Conservation (phyloP, 176 grass and related monocot genomes). For the Poa pratensis region DNA sequence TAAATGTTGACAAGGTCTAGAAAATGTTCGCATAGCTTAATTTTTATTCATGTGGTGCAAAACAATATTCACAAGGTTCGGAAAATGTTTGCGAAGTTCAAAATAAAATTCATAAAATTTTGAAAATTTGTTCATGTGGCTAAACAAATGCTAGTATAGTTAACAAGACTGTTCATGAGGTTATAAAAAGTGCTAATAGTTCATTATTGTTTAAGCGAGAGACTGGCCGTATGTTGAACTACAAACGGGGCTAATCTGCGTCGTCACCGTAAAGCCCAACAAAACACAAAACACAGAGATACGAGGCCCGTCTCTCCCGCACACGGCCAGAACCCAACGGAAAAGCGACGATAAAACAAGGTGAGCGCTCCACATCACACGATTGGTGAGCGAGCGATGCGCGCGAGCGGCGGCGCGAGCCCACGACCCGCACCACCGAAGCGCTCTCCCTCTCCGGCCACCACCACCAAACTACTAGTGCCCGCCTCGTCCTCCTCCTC, state of each 20-base stretch:
- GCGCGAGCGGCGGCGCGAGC: constrained; percentile 49
- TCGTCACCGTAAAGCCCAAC: neutral
- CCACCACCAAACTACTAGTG: constrained; percentile 25
- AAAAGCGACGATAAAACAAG: constrained; percentile 16
- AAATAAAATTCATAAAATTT: too few species aligned
- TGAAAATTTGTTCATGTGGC: too few species aligned
- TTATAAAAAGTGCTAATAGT: too few species aligned
- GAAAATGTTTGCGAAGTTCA: too few species aligned
- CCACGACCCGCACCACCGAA: constrained; percentile 33
- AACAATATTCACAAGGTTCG: too few species aligned
- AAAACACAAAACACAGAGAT: neutral
- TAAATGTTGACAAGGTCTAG: too few species aligned
- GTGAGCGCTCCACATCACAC: constrained; percentile 28
- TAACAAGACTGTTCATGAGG: too few species aligned
- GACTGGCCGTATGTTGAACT: too few species aligned
- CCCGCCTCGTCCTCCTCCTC: constrained; percentile 17
- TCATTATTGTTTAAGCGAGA: too few species aligned
- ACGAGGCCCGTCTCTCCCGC: neutral
- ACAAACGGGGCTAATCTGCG: neutral
- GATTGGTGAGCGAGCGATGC: constrained; percentile 42
- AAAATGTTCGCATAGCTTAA: too few species aligned
- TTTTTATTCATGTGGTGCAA: too few species aligned
- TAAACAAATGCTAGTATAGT: too few species aligned
- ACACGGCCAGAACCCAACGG: neutral
- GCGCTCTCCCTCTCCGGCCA: neutral